Base-by-base conservation (phyloP, 106 monocot species). In the Allium sativum region DNA sequence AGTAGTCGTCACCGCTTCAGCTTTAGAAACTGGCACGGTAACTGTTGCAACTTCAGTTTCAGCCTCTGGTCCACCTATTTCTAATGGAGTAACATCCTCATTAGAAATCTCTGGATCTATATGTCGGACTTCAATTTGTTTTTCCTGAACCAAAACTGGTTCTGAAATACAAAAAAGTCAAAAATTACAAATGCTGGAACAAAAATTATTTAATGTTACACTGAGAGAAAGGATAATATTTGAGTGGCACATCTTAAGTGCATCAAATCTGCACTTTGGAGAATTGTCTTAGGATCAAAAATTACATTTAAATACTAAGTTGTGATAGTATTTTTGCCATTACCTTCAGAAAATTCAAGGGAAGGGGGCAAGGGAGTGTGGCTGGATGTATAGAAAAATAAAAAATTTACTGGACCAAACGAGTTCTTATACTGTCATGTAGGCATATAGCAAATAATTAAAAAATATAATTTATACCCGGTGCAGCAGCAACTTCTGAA, bases 381-480 rank as follows among this genome's bases (percentile, higher is more conserved):
- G 31, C 31, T 31, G 31, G 31, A 31, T 9, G 18, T 15, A 8
- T 55, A 55, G n/a, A 55, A 55, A 55, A 55, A 17, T n/a, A n/a
- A 17, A 55, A 18, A 1, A 7, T 19, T 55, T 9, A 55, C 55
- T 7, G 5, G 9, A 55, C n/a, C 9, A 17, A 55, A 17, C 17
- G 48, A 50, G 48, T 50, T 50, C 31, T 31, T 31, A 31, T 50
- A 50, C 48, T 50, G 48, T 50, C 11, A 50, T 50, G 8, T 12
- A 50, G 0, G 15, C 11, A 11, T 50, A 12, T 50, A 50, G 48
- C 2, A 50, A 50, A 50, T 50, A 1, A 55, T 55, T 19, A 15
- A 9, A 44, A 60, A 61, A 46, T 18, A 47, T 46, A 48, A 12
- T 6, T 19, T 10, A 62, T 76, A 82, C 82, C 82, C 66, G 56